Base-by-base conservation (phyloP, 352 stramenopile genomes). In the Pythium phragmiticola region DNA sequence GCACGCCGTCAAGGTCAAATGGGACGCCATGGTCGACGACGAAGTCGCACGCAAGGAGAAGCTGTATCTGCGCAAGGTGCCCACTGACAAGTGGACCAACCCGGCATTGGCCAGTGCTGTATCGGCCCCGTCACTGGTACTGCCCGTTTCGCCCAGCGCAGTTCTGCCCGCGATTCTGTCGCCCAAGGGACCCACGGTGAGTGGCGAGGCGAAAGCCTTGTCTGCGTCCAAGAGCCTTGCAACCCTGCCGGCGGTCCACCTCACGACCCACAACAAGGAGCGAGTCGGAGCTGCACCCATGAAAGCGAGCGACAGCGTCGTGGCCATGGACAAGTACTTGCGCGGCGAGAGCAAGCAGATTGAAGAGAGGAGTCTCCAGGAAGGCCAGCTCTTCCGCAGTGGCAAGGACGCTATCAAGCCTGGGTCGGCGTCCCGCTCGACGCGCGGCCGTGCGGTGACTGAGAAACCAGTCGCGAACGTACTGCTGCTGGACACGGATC, bases 251-350 rank as follows among this genome's bases (percentile, higher is more conserved):
- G 39, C 36, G 23, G 26, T 69, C 7, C 49, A 63, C 8, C 28
- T 60, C 37, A 55, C 48, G 21, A 60, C 48, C 16, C 34, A 42
- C 37, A 47, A 60, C 39, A 63, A 48, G 7, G 46, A 64, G 28
- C 21, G 37, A 12, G 30, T 63, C 1, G 39, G n/a, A 5, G 17
- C 34, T 2, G 33, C 51, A 16, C 52, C 58, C 16, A 45, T 67
- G 9, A 60, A 54, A n/a, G 21, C 45, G 12, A 63, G 63, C 23
- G 58, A 67, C 23, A 60, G 52, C 53, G 59, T 72, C 54, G 65
- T 80, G 12, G 72, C 73, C 1, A 75, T 90, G 59, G 79, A 90
- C 39, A 82, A 77, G 41, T 90, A 89, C 60, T 69, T 89, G 47
- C 77, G 82, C 5, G 82, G 82, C 11, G 62, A 84, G 56, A 82